Evolutionary conservation across 306 rosid genomes (phyloP), one percentile per base, ranked within the genome.

Genomic region (Mimosa bimucronata): DNA sequence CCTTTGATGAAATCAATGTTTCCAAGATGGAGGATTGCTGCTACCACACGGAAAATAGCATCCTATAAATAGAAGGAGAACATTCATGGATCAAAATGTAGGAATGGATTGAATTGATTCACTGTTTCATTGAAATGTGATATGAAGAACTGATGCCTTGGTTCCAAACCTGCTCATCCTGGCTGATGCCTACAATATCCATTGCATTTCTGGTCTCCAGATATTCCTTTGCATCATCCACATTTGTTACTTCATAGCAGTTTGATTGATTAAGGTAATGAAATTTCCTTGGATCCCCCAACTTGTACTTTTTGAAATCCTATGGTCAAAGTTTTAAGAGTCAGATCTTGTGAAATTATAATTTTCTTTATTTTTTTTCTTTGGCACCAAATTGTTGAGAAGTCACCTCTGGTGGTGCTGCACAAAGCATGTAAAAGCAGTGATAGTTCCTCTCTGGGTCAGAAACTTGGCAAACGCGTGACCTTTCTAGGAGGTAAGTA

Each of bases 401-500:
- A 23, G 48, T 87, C 78, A 92, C 98, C 94, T 93, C 96, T 29
- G 83, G 85, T 75, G 97, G 97, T 78, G 97, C 97, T 42, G 97
- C 87, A 82, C 97, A 93, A 44, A 93, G 90, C 96, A 93, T 91
- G 94, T 93, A 93, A 85, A 93, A 93, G 83, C 97, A 93, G 83
- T 93, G 97, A 79, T 93, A 93, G 87, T 91, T 93, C 80, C 97
- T 93, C 86, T 93, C 97, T 1, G 97, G 97, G 18, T 93, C 96
- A 1, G 97, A 93, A 29, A 75, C 90, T 83, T 93, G 97, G 87
- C 96, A 93, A 74, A 93, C 97, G 28, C 97, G 88, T 11, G 97
- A 93, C 66, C 97, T 86, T 88, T 93, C 97, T 0, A 93, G 97
- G 77, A 93, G 96, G 81, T 93, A 93, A 11, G 97, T 93, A 7